Evolutionary conservation across 2,329 filamentous ascomycete genomes (phyloP).

Genomic region (Trichoderma hamatum): DNA sequence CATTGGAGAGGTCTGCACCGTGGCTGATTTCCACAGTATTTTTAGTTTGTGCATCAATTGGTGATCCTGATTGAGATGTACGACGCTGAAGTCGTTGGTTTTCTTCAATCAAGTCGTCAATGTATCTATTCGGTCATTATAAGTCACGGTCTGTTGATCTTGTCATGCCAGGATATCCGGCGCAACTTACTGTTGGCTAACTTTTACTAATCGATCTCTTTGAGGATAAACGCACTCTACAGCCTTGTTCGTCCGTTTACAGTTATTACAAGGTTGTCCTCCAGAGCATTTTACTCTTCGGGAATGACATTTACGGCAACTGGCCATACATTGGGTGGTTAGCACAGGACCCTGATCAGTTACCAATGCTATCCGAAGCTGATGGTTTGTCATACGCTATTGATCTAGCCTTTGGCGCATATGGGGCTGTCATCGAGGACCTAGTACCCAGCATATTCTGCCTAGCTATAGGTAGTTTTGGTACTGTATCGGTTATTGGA

Average conservation of each 20-base stretch:
- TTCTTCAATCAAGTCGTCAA: neutral
- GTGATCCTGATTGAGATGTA: neutral
- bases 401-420: slow-evolving; percentile 3
- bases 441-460: neutral
- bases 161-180: neutral
- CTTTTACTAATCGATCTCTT: neutral
- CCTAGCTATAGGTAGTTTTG: too few species aligned
- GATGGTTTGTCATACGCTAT: slow-evolving; percentile 1
- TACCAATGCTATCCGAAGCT: neutral
- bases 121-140: neutral
- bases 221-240: neutral
- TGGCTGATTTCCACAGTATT: neutral
- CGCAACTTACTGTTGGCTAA: neutral
- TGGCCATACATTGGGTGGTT: neutral
- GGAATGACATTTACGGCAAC: neutral
- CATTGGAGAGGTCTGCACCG: neutral
- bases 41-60: neutral
- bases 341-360: neutral
- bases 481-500: too few species aligned
- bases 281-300: neutral
- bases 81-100: neutral
- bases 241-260: neutral
- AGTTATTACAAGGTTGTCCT: neutral
- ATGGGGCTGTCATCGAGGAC: slow-evolving; percentile 1
- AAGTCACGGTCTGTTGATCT: neutral